Percentiles rank a stretch among this genome's conserved stretches.
Conservation (phyloP, 805 yeast species). For the Brettanomyces sp. region DNA sequence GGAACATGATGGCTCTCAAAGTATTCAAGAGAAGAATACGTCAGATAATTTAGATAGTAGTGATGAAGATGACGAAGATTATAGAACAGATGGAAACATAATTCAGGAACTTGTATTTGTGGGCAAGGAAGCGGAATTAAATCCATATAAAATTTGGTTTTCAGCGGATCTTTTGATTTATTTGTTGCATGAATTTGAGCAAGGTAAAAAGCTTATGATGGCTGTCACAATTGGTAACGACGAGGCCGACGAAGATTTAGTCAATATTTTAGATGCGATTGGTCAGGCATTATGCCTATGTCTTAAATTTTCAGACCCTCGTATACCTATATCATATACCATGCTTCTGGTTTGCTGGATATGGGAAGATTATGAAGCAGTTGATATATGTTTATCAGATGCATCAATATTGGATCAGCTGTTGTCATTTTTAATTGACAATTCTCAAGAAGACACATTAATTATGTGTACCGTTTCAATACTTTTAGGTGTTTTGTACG, state of each 20-base stretch:
- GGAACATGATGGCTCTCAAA: not conserved
- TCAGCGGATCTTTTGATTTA: constrained; percentile 57
- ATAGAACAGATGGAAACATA: constrained; percentile 44
- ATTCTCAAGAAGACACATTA: constrained; percentile 27
- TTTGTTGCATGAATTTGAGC: constrained; percentile 47
- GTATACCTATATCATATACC: constrained; percentile 70
- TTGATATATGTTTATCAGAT: constrained; percentile 65
- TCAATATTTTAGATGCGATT: constrained; percentile 64
- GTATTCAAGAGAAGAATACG: not conserved
- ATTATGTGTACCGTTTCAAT: constrained; percentile 65
- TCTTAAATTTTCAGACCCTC: constrained; percentile 52
- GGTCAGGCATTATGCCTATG: constrained; percentile 65
- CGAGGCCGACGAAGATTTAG: constrained; percentile 57
- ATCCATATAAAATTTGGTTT: constrained; percentile 87
- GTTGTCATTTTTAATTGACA: constrained; percentile 51
- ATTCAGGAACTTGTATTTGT: constrained; percentile 67
- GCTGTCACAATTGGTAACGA: constrained; percentile 49
- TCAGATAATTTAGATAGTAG: not conserved
- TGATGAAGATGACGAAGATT: not conserved
- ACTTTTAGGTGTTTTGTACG: constrained; percentile 70
- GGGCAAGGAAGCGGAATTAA: constrained; percentile 59
- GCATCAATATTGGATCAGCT: constrained; percentile 57
- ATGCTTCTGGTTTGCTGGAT: constrained; percentile 70
- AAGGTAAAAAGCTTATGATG: constrained; percentile 38
- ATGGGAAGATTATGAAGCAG: constrained; percentile 68